These are phyloP conservation scores for Daldinia eschscholtzii DNA, from an alignment of 2,329 filamentous ascomycete species.

Conservation along the genomic window DNA sequence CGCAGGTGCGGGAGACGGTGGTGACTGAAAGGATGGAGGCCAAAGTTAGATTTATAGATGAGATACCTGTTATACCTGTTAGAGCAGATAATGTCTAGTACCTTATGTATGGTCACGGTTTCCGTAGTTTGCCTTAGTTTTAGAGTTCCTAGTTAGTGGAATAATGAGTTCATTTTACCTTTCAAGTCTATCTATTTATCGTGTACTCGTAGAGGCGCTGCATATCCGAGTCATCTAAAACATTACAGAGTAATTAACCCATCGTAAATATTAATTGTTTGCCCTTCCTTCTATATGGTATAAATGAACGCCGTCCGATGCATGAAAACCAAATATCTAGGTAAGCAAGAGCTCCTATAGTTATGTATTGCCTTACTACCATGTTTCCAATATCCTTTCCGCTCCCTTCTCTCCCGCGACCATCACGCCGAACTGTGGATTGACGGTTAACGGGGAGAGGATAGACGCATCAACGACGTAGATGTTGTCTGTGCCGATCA, in stretches of 20 bases:
- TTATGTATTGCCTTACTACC: conserved; percentile 19
- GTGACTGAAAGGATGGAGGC: not conserved
- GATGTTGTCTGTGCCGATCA: conserved; percentile 63
- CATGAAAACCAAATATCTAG: conserved; percentile 3
- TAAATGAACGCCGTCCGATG: conserved; percentile 11
- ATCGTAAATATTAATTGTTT: not conserved
- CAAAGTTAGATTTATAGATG: not conserved
- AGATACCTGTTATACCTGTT: not conserved
- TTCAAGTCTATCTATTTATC: not conserved
- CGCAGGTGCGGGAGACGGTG: not conserved
- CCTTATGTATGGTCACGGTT: not conserved
- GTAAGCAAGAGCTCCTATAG: not conserved
- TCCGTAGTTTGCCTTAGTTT: not conserved
- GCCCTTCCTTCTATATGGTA: conserved; percentile 2
- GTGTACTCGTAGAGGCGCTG: not conserved
- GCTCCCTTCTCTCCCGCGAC: conserved; percentile 64
- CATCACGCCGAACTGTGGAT: conserved; percentile 68
- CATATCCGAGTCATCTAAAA: not conserved
- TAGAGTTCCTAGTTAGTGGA: not conserved
- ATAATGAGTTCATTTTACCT: not conserved
- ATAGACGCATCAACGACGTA: conserved; percentile 66
- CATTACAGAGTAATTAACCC: not conserved
- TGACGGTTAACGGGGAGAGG: conserved; percentile 63
- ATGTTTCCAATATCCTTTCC: conserved; percentile 59
- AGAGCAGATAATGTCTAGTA: not conserved